phyloP scores from a whole-genome alignment of 768 basidiomycete species.

The Stropharia rugosoannulata region DNA sequence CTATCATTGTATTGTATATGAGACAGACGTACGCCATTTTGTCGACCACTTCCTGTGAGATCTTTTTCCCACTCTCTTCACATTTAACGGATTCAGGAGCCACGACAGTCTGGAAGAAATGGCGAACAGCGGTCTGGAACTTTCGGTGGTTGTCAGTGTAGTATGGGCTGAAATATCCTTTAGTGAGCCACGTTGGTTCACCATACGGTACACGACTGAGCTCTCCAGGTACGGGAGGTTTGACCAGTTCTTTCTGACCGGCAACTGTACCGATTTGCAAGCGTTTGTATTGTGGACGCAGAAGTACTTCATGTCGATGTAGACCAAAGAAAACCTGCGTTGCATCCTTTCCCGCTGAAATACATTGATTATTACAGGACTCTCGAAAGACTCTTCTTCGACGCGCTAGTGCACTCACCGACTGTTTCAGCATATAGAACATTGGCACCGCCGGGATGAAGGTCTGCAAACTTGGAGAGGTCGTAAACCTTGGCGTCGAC shows the following conservation, averaged over 20 bases:
- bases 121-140: constrained; percentile 76
- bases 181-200: constrained; percentile 31
- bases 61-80: constrained; percentile 86
- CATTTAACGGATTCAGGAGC: constrained; percentile 71
- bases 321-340: constrained; percentile 32
- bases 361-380: neutral
- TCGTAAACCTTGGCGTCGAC: constrained; percentile 83
- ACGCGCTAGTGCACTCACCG: constrained; percentile 39
- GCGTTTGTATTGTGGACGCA: constrained; percentile 29
- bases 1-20: neutral
- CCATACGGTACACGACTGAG: constrained; percentile 32
- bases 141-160: constrained; percentile 52
- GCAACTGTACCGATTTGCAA: constrained; percentile 29
- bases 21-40: constrained; percentile 65
- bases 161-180: constrained; percentile 32
- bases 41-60: constrained; percentile 82
- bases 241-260: constrained; percentile 29
- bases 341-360: constrained; percentile 62
- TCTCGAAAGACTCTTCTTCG: neutral
- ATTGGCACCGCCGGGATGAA: constrained; percentile 84
- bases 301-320: constrained; percentile 30
- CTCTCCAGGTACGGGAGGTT: constrained; percentile 24
- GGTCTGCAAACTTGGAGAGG: constrained; percentile 72
- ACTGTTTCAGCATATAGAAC: constrained; percentile 68
- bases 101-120: constrained; percentile 76